Evolutionary conservation across 2,329 filamentous ascomycete species (phyloP), one percentile per base, ranked within the genome.

Genomic region (Thelonectria rubi): DNA sequence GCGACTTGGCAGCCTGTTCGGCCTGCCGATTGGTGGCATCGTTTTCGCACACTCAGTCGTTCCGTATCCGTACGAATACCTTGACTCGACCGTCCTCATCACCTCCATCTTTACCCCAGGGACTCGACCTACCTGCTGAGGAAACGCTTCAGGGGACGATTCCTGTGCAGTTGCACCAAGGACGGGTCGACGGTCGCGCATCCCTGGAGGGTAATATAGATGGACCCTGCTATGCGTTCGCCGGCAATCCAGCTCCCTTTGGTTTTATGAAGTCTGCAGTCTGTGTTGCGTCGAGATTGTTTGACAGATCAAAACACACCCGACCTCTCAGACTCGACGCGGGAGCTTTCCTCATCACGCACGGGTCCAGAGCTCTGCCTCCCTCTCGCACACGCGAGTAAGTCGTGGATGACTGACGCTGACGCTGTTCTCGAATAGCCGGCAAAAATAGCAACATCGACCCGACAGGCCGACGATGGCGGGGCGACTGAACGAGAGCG

Each of bases 21-120:
- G 59, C 55, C 55, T 55, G 49, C 59, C 62, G 60, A 71, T 71
- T 71, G 69, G 69, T 71, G 68, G 69, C 62, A 67, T 63, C 48
- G 26, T 10, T 21, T 34, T n/a, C 18, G 8, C 11, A 61, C 42
- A 58, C 51, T 54, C 21, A 45, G 48, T 54, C 46, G 30, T 21
- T 32, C 57, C 62, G 26, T 8, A 5, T 30, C 26, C 8, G 26
- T 30, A 5, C 26, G 26, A 8, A n/a, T 8, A 30, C 26, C 10
- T 5, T 30, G 5, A 5, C 26, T 30, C 26, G 26, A n/a, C 26
- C 10, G 26, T 55, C 40, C 40, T n/a, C 51, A 42, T 56, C 53
- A 55, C 46, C 51, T 34, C 55, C 57, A 51, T 30, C 26, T 18
- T 8, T n/a, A 14, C 17, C 30, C 42, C 26, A 9, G 51, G 39